phyloP scores from a whole-genome alignment of 495 filamentous ascomycete genomes.

The Aspergillus hancockii region DNA sequence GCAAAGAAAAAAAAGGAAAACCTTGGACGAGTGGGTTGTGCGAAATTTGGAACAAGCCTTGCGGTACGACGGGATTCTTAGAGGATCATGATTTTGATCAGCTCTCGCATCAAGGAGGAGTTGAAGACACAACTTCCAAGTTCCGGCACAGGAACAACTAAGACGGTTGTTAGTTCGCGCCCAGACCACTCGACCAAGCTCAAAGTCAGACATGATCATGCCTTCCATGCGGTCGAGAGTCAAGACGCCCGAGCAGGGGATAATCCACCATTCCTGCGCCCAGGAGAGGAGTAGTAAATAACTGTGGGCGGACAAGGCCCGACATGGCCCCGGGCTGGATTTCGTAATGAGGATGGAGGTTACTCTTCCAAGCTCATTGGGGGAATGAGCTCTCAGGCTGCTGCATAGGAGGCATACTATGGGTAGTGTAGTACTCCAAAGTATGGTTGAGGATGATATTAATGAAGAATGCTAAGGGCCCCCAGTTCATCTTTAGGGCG shows the following conservation, averaged over 20 bases:
- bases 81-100: constrained; percentile 4
- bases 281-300: not conserved
- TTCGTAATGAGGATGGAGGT: not conserved
- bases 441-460: no score
- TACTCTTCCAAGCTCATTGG: no score
- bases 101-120: not conserved
- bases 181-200: not conserved
- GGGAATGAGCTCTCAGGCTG: no score
- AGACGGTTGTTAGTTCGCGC: not conserved
- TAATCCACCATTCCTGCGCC: not conserved
- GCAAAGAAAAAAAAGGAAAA: not conserved
- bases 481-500: no score
- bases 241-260: constrained; percentile 5
- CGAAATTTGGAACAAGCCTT: constrained; percentile 6
- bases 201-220: not conserved
- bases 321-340: not conserved
- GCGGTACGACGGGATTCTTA: constrained; percentile 2
- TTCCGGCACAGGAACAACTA: constrained; percentile 7
- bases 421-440: no score
- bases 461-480: no score
- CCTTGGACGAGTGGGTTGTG: constrained; percentile 1
- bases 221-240: not conserved
- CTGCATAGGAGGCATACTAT: no score
- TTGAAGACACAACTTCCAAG: not conserved
- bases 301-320: not conserved